Base-by-base conservation (phyloP, 2,329 filamentous ascomycete genomes). In the Dendrostoma leiphaemia region DNA sequence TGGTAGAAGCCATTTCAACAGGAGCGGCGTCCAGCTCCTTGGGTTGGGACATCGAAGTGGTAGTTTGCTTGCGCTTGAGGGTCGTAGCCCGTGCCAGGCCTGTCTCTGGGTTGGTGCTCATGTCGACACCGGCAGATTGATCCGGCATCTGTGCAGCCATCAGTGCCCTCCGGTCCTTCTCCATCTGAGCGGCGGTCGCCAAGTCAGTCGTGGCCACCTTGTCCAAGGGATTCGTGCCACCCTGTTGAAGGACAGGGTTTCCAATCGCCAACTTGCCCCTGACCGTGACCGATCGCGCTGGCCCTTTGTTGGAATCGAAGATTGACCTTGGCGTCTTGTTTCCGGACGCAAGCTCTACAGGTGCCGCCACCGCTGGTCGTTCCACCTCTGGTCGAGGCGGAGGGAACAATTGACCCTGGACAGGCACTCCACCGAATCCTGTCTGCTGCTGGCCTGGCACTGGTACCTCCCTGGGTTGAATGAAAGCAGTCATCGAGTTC, bases 191-290 rank as follows among this genome's bases (percentile, higher is more conserved):
- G 2, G 80, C 80, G 1, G 75, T 76, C 9, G 72, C 70, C 31
- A 83, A 67, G 50, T 79, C 79, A 28, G 82, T 68, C 0, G 78
- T 81, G 6, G 73, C 63, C 17, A 79, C 77, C 59, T 72, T 77
- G 48, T 67, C 68, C 35, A 76, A 61, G 0, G 78, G 72, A 50
- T 73, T 77, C 19, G 65, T 60, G 23, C 68, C 69, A 21, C 71
- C 64, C 35, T 66, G 58, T 56, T 71, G 66, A 12, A 80, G 60
- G 32, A 83, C 71, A 1, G 81, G 80, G 12, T 72, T 69, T 10
- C 80, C 82, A 31, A 83, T 83, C 4, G 64, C 62, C 17, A 78
- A 59, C 53, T 74, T 80, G 7, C 70, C 71, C 17, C 40, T 26
- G 6, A 64, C 65, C 24, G 70, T 65, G 19, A 61, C 58, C 12